phyloP scores from a whole-genome alignment of 2,329 filamentous ascomycete species.

The Rosellinia necatrix region DNA sequence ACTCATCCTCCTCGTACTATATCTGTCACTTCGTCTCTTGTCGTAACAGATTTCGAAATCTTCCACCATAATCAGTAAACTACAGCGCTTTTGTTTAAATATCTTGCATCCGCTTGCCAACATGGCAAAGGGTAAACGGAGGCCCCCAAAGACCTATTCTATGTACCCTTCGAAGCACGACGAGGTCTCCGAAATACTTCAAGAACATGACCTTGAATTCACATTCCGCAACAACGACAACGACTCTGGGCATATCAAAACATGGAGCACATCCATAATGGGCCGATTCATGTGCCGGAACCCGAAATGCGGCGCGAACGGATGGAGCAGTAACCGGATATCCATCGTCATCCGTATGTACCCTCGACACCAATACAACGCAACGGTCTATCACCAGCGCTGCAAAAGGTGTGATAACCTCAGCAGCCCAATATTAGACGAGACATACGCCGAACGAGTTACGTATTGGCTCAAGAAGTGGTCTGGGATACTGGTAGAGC shows the following conservation, averaged over 20 bases:
- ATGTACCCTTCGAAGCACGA: constrained; percentile 14
- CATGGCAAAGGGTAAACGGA: constrained; percentile 5
- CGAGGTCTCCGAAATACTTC: constrained; percentile 12
- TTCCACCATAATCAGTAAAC: too few species aligned
- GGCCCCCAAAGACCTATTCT: neutral
- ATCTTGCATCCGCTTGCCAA: neutral
- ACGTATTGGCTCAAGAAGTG: constrained; percentile 37
- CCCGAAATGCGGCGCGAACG: constrained; percentile 1
- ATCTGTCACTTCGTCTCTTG: too few species aligned
- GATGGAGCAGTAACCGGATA: constrained; percentile 24
- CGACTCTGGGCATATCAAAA: neutral
- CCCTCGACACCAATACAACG: constrained; percentile 30
- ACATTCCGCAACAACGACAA: constrained; percentile 12
- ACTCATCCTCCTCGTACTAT: too few species aligned
- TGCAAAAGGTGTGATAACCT: constrained; percentile 30
- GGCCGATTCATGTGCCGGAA: constrained; percentile 28
- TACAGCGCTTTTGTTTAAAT: neutral
- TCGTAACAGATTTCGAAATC: too few species aligned
- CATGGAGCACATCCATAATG: constrained; percentile 18
- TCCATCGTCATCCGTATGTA: constrained; percentile 25
- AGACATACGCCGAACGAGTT: constrained; percentile 35
- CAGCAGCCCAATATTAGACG: constrained; percentile 28
- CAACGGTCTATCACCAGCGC: constrained; percentile 34
- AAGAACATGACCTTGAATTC: constrained; percentile 6
- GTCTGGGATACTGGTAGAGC: constrained; percentile 26